phyloP scores from a whole-genome alignment of 192 early-diverging fungal genomes.

The Umbelopsis isabellina region DNA sequence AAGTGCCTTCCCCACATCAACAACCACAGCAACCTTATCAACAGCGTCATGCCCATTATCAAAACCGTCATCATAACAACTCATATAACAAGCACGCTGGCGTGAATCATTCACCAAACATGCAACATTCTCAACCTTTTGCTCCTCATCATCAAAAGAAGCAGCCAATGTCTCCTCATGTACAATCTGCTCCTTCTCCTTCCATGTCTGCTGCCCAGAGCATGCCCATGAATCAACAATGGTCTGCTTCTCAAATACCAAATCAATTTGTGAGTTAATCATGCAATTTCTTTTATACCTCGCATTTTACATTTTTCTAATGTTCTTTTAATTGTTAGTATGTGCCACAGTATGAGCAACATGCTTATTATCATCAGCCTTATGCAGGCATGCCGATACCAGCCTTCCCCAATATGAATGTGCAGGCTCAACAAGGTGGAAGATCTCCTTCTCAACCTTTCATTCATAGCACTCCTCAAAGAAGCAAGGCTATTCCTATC shows the following conservation, averaged over 20 bases:
- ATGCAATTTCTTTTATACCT: too few relatives aligned
- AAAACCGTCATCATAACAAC: conserved; percentile 40
- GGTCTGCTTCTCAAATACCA: not conserved
- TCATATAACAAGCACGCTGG: conserved; percentile 37
- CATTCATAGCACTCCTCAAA: conserved; percentile 30
- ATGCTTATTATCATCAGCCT: not conserved
- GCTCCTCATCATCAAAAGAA: conserved; percentile 37
- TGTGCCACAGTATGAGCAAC: not conserved
- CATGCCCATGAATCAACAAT: conserved; percentile 28
- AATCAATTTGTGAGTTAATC: conserved; percentile 33
- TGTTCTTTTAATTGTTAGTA: not conserved
- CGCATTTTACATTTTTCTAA: not conserved
- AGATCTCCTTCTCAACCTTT: conserved; percentile 15
- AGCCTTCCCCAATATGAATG: not conserved
- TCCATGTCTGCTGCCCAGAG: conserved; percentile 39
- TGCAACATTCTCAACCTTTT: conserved; percentile 41
- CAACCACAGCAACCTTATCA: conserved; percentile 39
- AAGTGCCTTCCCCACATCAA: conserved; percentile 32
- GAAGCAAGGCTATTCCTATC: conserved; percentile 67
- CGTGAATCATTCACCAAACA: conserved; percentile 39
- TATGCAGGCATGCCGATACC: conserved; percentile 11
- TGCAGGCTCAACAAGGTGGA: conserved; percentile 13
- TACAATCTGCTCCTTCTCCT: conserved; percentile 30
- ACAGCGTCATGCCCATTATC: conserved; percentile 44
- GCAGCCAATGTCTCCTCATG: conserved; percentile 36